phyloP scores from a whole-genome alignment of 2,329 filamentous ascomycete species.

The Pyrenophora seminiperda region DNA sequence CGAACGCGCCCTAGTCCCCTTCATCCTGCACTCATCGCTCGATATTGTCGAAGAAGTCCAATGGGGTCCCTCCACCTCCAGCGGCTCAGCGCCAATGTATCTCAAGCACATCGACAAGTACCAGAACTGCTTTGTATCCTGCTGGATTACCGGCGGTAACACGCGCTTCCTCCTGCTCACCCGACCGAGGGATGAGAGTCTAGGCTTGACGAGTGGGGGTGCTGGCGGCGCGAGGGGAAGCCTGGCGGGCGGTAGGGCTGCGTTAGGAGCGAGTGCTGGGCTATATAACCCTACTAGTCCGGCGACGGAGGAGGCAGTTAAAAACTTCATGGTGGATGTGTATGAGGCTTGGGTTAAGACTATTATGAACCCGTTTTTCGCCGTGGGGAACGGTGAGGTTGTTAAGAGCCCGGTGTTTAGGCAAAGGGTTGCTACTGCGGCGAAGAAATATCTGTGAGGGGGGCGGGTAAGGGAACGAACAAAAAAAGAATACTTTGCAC shows the following conservation, averaged over 20 bases:
- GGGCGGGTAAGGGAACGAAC: neutral
- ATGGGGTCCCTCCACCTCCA: slow-evolving; percentile 65
- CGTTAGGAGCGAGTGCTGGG: slow-evolving; percentile 42
- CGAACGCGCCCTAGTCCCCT: slow-evolving; percentile 93
- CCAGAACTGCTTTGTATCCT: slow-evolving; percentile 93
- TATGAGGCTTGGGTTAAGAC: slow-evolving; percentile 98
- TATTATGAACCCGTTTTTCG: slow-evolving; percentile 96
- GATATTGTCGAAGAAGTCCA: slow-evolving; percentile 97
- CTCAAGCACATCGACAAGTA: slow-evolving; percentile 97
- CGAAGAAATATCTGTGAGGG: slow-evolving; percentile 81
- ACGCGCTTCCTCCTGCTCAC: slow-evolving; percentile 94
- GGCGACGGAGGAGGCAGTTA: slow-evolving; percentile 92
- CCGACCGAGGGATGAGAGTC: slow-evolving; percentile 63
- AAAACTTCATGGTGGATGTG: slow-evolving; percentile 91
- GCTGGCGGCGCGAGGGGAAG: slow-evolving; percentile 35
- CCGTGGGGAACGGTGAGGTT: slow-evolving; percentile 79
- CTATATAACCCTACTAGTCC: slow-evolving; percentile 80
- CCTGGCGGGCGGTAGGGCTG: slow-evolving; percentile 39
- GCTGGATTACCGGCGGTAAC: slow-evolving; percentile 90
- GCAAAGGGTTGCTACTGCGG: slow-evolving; percentile 79
- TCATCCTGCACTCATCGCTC: slow-evolving; percentile 90
- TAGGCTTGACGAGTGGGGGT: slow-evolving; percentile 27
- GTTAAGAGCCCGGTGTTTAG: slow-evolving; percentile 87
- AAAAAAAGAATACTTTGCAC: neutral
- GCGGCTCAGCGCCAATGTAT: slow-evolving; percentile 65